A percentile compares a stretch with the other conserved stretches of the same genome.
Evolutionary conservation across 2,329 filamentous ascomycete genomes (phyloP).

Genomic region (Verticillium dahliae): DNA sequence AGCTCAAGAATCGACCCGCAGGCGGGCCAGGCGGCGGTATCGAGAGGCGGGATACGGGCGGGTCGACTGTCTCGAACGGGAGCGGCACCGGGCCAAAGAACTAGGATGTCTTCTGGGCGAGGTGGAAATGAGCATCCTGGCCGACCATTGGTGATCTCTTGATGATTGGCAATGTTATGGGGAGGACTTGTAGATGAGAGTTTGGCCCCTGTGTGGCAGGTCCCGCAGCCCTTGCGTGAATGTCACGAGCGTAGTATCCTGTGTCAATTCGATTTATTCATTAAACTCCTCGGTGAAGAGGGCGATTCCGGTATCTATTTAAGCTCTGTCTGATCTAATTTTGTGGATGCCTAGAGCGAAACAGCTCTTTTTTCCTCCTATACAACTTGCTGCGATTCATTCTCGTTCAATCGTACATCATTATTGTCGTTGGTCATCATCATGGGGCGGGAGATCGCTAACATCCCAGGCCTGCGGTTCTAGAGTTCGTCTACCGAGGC

Average conservation of each 20-base stretch:
- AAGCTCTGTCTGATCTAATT: neutral
- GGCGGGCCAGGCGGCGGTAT: slow-evolving; percentile 25
- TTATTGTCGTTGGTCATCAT: slow-evolving; percentile 2
- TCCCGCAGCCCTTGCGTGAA: neutral
- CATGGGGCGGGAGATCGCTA: neutral
- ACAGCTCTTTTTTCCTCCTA: neutral
- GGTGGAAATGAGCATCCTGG: neutral
- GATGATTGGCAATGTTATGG: neutral
- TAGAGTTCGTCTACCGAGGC: neutral
- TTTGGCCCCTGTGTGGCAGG: neutral
- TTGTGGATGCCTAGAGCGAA: neutral
- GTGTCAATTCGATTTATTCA: neutral
- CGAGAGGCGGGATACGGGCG: slow-evolving; percentile 24
- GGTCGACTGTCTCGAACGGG: slow-evolving; percentile 13
- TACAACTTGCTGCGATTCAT: neutral
- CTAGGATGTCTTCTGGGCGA: neutral
- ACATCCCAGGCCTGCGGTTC: neutral
- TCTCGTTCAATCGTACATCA: slow-evolving; percentile 5
- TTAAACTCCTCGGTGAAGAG: neutral
- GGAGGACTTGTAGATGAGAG: neutral
- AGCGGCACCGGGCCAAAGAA: neutral
- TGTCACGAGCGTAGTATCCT: neutral
- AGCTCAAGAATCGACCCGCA: slow-evolving; percentile 40
- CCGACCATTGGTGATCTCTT: neutral
- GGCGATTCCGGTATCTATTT: neutral